Conservation (phyloP, 2,329 filamentous ascomycete species). For the Venturia nashicola region DNA sequence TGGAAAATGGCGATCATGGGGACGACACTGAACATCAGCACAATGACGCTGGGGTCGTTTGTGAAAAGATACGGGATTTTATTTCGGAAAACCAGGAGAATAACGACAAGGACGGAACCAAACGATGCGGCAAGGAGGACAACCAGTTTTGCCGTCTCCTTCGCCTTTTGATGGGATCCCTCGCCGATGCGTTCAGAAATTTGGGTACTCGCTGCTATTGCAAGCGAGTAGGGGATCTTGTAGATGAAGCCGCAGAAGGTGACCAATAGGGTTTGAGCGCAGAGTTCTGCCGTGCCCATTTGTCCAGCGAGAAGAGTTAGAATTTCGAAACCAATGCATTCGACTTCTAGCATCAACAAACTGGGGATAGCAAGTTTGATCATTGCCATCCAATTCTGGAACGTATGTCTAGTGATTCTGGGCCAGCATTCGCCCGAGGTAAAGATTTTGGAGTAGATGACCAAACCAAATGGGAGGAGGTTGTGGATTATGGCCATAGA, state of each 20-base stretch:
- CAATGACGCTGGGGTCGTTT: background rate
- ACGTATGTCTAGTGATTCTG: background rate
- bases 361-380: constrained; percentile 1
- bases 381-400: constrained; percentile 2
- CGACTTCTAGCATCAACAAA: background rate
- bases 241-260: constrained; percentile 5
- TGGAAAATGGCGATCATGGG: background rate
- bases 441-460: constrained; percentile 2
- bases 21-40: background rate
- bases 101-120: background rate
- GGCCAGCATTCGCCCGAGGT: constrained; percentile 1
- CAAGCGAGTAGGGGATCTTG: background rate
- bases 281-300: constrained; percentile 1
- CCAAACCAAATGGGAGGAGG: background rate
- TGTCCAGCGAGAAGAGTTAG: background rate
- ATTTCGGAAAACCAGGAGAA: background rate
- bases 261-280: background rate
- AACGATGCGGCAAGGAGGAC: background rate
- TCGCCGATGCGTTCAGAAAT: background rate
- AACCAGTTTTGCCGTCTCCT: background rate
- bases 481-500: background rate
- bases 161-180: background rate
- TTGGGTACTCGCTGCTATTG: background rate
- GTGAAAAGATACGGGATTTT: background rate
- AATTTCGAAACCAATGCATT: constrained; percentile 5